Evolutionary conservation across 2,329 filamentous ascomycete genomes (phyloP), one percentile per base, ranked within the genome.

Genomic region (Diaporthe citrichinensis): DNA sequence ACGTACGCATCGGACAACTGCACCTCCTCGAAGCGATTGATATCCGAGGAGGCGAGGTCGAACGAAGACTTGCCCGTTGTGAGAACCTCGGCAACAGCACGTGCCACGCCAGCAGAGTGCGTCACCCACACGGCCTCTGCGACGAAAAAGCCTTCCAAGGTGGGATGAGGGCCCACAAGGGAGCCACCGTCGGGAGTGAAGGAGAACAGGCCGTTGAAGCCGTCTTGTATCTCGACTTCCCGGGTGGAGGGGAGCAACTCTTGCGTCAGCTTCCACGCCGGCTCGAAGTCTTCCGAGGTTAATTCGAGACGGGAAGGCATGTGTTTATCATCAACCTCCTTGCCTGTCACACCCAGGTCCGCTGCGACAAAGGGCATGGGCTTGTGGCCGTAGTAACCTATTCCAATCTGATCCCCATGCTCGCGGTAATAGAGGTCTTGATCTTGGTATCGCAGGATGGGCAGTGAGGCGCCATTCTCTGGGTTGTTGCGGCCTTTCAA

Each of bases 111-210:
- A 0, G 90, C 90, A 0, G 91, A 92, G 77, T 93, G 91, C 25
- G 91, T 93, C 0, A 92, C 91, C 91, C 91, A 93, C 0, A 93
- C 90, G 7, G 91, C 91, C 78, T 93, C 91, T 0, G 91, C 91
- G 1, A 93, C 90, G 78, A 87, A 92, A 82, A 93, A 92, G 17
- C 90, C 90, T 61, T 92, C 89, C 0, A 93, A 81, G 20, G 86
- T 87, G 9, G 91, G 90, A 0, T 90, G 85, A 78, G 89, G 86
- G 3, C 91, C 91, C 2, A 93, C 84, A 0, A 93, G 84, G 0
- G 91, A 89, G 0, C 90, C 90, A 0, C 91, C 91, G 71, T 93
- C 91, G 0, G 91, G 91, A 0, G 91, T 93, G 79, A 93, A 93
- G 0, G 91, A 93, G 81, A 93, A 91, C 78, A 93, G 87, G 3